A percentile compares a stretch with the other conserved stretches of the same genome.
phyloP scores from a whole-genome alignment of 345 rosid species.

The Eutrema heterophyllum region DNA sequence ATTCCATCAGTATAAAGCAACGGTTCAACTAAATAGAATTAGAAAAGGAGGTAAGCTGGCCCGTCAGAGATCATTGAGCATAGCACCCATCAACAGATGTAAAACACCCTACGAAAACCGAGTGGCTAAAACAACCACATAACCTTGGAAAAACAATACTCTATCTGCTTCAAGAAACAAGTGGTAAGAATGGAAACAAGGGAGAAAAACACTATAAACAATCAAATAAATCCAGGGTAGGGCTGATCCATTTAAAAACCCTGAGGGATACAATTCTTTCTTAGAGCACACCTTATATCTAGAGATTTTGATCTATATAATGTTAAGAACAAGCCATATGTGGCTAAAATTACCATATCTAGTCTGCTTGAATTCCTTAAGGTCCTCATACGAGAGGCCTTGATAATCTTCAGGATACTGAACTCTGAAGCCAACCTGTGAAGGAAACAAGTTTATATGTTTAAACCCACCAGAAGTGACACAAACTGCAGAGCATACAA shows the following conservation, averaged over 20 bases:
- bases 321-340: conserved; percentile 13
- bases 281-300: neutral
- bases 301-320: neutral
- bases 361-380: conserved; percentile 91
- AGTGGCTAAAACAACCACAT: conserved; percentile 10
- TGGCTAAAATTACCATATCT: conserved; percentile 71
- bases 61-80: neutral
- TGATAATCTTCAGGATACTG: conserved; percentile 89
- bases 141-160: conserved; percentile 12
- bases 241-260: neutral
- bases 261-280: neutral
- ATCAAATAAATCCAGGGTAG: neutral
- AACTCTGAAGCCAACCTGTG: conserved; percentile 91
- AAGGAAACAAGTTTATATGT: conserved; percentile 12
- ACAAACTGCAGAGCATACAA: conserved; percentile 8
- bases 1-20: conserved; percentile 34
- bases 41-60: conserved; percentile 3
- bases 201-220: neutral
- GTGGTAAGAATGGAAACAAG: conserved; percentile 3
- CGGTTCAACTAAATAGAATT: neutral
- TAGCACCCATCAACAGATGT: neutral
- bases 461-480: conserved; percentile 3
- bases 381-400: conserved; percentile 88
- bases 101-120: conserved; percentile 2
- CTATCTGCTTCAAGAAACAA: conserved; percentile 18